A percentile compares a stretch with the other conserved stretches of the same genome.
Conservation (phyloP, 2,329 filamentous ascomycete species). For the Aspergillus sp. region DNA sequence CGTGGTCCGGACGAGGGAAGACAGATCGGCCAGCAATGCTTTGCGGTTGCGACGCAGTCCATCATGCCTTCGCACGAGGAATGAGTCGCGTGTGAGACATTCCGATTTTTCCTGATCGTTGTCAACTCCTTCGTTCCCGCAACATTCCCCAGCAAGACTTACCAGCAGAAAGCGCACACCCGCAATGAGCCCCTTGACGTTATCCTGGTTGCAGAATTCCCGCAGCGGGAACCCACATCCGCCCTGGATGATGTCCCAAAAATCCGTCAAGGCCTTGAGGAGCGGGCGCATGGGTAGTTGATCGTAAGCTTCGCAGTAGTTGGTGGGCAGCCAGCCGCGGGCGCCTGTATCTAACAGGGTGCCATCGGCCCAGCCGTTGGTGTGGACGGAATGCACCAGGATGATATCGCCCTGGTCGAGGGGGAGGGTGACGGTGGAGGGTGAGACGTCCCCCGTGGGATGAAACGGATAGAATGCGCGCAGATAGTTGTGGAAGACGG, state of each 20-base stretch:
- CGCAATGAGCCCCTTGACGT: slow-evolving; percentile 89
- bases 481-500: slow-evolving; percentile 89
- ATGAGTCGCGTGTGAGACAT: slow-evolving; percentile 79
- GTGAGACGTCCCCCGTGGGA: slow-evolving; percentile 71
- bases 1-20: slow-evolving; percentile 81
- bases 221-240: slow-evolving; percentile 71
- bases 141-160: slow-evolving; percentile 44
- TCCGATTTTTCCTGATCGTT: slow-evolving; percentile 73
- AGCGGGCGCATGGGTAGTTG: slow-evolving; percentile 81
- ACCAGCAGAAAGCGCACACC: slow-evolving; percentile 88
- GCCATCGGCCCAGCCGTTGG: slow-evolving; percentile 97
- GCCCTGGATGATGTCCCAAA: slow-evolving; percentile 86
- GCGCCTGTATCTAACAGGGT: slow-evolving; percentile 82
- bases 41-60: slow-evolving; percentile 77
- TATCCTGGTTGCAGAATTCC: slow-evolving; percentile 86
- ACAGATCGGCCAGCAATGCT: slow-evolving; percentile 82
- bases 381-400: slow-evolving; percentile 92
- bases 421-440: slow-evolving; percentile 82
- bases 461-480: slow-evolving; percentile 93
- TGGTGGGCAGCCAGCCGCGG: slow-evolving; percentile 93
- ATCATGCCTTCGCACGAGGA: slow-evolving; percentile 71
- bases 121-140: not conserved
- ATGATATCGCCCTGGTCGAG: slow-evolving; percentile 90
- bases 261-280: slow-evolving; percentile 80
- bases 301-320: slow-evolving; percentile 95